These are phyloP conservation scores for Pyracantha coccinea DNA, from an alignment of 331 rosid genomes.

Conservation along the genomic window DNA sequence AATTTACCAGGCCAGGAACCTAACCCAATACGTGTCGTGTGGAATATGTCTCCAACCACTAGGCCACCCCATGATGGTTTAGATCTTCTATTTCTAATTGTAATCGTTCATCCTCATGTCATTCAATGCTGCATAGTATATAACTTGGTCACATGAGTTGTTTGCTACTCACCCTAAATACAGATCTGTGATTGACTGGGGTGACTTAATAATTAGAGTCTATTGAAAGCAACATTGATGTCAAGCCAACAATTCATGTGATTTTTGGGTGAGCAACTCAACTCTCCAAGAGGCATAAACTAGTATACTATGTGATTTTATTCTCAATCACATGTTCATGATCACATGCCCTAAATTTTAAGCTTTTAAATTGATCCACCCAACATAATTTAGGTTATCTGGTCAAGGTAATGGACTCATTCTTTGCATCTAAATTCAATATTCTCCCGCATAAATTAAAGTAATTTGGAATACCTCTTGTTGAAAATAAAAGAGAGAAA, in stretches of 20 bases:
- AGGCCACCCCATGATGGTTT: no score
- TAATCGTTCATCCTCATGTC: no score
- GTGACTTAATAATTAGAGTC: background rate
- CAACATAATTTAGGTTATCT: no score
- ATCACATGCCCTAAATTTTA: background rate
- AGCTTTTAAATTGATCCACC: conserved; percentile 9
- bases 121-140: background rate
- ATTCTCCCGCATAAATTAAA: no score
- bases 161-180: background rate
- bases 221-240: background rate
- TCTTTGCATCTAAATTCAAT: no score
- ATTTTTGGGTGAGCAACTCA: background rate
- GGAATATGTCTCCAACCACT: no score
- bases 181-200: background rate
- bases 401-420: no score
- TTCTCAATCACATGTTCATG: background rate
- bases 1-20: no score
- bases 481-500: no score
- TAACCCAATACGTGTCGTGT: no score
- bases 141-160: conserved; percentile 2
- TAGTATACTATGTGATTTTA: background rate
- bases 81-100: no score
- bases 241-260: conserved; percentile 9
- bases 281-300: background rate
- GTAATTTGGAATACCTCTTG: no score